Conservation (phyloP, 2,329 filamentous ascomycete species). For the Pleomassaria siparia region DNA sequence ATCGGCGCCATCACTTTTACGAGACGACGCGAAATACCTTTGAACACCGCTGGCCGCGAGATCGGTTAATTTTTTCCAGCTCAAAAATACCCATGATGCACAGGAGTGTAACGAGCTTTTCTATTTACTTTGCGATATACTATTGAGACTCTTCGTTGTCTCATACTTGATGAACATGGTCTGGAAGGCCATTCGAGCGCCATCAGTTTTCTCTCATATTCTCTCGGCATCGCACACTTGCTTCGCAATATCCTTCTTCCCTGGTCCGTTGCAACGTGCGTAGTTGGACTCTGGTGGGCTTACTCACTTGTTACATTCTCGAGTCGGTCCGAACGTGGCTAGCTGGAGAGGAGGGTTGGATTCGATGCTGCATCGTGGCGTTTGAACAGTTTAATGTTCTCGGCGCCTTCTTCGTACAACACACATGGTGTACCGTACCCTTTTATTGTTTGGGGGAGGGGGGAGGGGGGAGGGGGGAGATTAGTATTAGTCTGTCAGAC, state of each 20-base stretch:
- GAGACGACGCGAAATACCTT: conserved; percentile 12
- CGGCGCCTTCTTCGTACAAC: not conserved
- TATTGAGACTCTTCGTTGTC: conserved; percentile 4
- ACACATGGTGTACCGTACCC: not conserved
- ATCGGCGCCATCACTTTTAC: conserved; percentile 12
- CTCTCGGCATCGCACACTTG: not conserved
- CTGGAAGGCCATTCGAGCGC: not conserved
- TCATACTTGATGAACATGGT: conserved; percentile 3
- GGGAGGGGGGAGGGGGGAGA: not conserved
- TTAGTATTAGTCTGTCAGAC: not conserved
- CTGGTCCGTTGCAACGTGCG: not conserved
- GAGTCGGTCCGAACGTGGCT: not conserved
- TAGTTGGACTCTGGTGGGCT: not conserved
- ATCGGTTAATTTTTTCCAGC: conserved; percentile 2
- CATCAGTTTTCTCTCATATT: not conserved
- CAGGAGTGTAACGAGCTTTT: conserved; percentile 3
- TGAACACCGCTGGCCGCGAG: conserved; percentile 3
- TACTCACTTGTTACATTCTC: not conserved
- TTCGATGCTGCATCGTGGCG: conserved; percentile 1
- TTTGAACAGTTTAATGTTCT: not conserved
- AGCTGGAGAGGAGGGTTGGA: not conserved
- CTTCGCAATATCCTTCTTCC: too few relatives aligned
- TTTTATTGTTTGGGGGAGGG: too few relatives aligned
- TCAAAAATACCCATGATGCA: conserved; percentile 6
- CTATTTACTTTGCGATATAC: conserved; percentile 3